These are phyloP conservation scores for Chlamydomonas sp. DNA, from an alignment of 139 green algal species.

Conservation along the genomic window DNA sequence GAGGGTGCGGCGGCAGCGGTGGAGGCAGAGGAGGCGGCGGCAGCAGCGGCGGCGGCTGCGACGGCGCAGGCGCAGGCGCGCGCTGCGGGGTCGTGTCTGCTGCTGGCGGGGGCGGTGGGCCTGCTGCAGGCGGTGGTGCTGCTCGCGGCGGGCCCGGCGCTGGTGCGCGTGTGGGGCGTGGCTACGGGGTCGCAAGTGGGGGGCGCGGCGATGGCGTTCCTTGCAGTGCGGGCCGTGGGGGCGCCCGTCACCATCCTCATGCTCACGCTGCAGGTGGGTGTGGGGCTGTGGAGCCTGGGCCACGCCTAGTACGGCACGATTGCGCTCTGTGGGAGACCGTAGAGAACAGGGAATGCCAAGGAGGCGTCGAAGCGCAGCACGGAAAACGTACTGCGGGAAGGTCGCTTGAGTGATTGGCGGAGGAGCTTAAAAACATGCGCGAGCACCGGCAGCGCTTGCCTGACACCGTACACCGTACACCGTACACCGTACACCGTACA, in stretches of 20 bases:
- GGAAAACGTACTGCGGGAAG: too few relatives aligned
- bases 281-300: neutral
- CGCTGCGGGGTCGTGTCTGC: constrained; percentile 40
- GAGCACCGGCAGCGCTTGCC: too few relatives aligned
- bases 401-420: too few relatives aligned
- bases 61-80: neutral
- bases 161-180: constrained; percentile 58
- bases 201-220: constrained; percentile 42
- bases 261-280: constrained; percentile 75
- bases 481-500: too few relatives aligned
- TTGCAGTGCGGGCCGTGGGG: constrained; percentile 67
- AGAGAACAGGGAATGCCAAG: neutral
- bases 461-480: too few relatives aligned
- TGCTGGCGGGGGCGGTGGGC: constrained; percentile 42
- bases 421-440: too few relatives aligned
- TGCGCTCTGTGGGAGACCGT: neutral
- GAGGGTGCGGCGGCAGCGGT: neutral
- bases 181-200: constrained; percentile 31
- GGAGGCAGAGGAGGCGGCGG: neutral
- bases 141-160: constrained; percentile 30
- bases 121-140: constrained; percentile 62
- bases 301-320: constrained; percentile 18
- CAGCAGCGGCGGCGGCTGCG: neutral
- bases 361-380: too few relatives aligned
- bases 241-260: constrained; percentile 70